Conservation (phyloP, 305 asterid species). For the Fraxinus angustifolia region DNA sequence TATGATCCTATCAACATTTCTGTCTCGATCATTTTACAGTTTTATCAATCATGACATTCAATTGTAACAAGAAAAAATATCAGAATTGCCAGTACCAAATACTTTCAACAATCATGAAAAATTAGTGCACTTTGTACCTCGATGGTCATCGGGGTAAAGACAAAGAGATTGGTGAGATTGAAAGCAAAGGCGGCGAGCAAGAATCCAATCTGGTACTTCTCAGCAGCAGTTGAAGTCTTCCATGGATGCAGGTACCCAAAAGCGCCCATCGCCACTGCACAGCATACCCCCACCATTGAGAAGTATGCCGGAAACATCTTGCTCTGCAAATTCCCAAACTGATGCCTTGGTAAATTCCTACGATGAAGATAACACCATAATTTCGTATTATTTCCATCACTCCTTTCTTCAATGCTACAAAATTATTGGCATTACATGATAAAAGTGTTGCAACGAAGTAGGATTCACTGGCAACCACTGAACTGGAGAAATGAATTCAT, state of each 20-base stretch:
- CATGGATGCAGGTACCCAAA: slow-evolving; percentile 93
- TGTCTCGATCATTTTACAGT: background rate
- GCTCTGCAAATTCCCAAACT: slow-evolving; percentile 90
- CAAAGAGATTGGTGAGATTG: slow-evolving; percentile 82
- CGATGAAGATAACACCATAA: background rate
- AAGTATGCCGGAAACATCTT: slow-evolving; percentile 99
- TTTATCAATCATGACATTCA: background rate
- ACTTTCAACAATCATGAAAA: background rate
- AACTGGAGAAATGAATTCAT: background rate
- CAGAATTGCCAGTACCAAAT: background rate
- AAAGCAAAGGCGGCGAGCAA: slow-evolving; percentile 74
- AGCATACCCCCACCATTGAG: slow-evolving; percentile 90
- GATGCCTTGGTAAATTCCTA: slow-evolving; percentile 97
- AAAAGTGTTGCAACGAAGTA: background rate
- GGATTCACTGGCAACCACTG: background rate
- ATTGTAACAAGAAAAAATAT: background rate
- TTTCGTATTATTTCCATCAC: background rate
- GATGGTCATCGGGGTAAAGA: slow-evolving; percentile 93
- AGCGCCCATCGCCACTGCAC: slow-evolving; percentile 69
- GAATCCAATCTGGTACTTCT: slow-evolving; percentile 85
- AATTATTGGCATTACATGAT: background rate
- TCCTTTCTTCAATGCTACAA: background rate
- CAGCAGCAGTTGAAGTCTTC: slow-evolving; percentile 69
- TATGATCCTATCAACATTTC: background rate
- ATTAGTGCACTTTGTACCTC: slow-evolving; percentile 47